These are phyloP conservation scores for Solanum hybrid DNA, from an alignment of 305 asterid species.

Conservation along the genomic window DNA sequence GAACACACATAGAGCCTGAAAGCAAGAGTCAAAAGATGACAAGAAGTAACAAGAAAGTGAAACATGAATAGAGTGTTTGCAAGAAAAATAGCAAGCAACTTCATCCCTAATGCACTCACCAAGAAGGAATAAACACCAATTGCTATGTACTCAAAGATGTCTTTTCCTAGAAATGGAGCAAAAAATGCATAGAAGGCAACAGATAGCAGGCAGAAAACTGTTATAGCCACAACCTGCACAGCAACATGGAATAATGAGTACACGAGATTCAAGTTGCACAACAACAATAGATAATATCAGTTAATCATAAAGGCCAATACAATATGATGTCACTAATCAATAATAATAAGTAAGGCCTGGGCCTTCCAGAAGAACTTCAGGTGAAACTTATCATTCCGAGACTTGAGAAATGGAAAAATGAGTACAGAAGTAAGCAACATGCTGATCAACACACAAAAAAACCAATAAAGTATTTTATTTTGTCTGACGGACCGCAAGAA, in stretches of 20 bases:
- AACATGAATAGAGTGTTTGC: not conserved
- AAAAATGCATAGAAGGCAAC: conserved; percentile 95
- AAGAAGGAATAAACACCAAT: conserved; percentile 77
- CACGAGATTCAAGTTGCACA: not conserved
- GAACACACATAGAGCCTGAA: conserved; percentile 77
- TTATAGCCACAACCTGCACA: conserved; percentile 91
- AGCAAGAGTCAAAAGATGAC: conserved; percentile 13
- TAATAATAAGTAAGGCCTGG: not conserved
- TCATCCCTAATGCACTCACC: conserved; percentile 37
- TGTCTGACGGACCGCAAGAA: not conserved
- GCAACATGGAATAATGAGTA: conserved; percentile 10
- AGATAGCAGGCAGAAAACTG: conserved; percentile 79
- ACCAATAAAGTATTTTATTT: not conserved
- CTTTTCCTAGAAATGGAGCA: conserved; percentile 92
- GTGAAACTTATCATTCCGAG: not conserved
- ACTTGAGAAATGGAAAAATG: not conserved
- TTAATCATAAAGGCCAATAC: not conserved
- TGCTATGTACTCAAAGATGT: conserved; percentile 71
- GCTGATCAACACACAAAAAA: not conserved
- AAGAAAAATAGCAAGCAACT: conserved; percentile 5
- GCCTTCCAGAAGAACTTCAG: not conserved
- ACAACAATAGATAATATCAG: not conserved
- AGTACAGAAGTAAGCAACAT: not conserved
- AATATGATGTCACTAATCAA: not conserved
- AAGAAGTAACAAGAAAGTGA: conserved; percentile 4